Base-by-base conservation (phyloP, 1,284 basidiomycete species). In the Trametes versicolor region DNA sequence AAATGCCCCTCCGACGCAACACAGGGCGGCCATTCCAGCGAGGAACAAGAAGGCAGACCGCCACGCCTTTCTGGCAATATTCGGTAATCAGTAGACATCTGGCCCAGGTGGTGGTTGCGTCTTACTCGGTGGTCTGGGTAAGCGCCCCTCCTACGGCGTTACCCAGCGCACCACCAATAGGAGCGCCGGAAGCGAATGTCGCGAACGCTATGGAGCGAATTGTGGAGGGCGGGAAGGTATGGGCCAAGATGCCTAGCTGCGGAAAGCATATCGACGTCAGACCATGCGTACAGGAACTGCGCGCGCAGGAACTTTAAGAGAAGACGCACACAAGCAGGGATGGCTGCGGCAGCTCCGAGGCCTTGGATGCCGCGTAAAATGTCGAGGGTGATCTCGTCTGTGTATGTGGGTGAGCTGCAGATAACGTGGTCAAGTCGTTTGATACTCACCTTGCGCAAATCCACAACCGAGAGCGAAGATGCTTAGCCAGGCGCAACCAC, bases 241-340 rank as follows among this genome's bases (percentile, higher is more conserved):
- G 84, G 0, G 93, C 93, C 23, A 95, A 83, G 61, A 93, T 93
- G 1, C 94, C 93, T n/a, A 94, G 80, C 88, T 92, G 41, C 36
- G 17, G 12, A 29, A 12, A 15, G n/a, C 45, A 47, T 51, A 41
- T 39, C 23, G 19, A 7, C 23, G 45, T 47, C 43, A n/a, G n/a
- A n/a, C n/a, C n/a, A n/a, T n/a, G n/a, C n/a, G 39, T 41, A 13
- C 39, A 19, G 2, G 39, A 12, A 12, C 10, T 23, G 45, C 9
- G 45, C 21, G 21, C 19, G 2, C 19, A 47, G 3, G 29, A 32
- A 8, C 29, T 3, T 32, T 8, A 32, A 32, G 8, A 8, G 29
- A 23, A 39, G 17, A 81, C 87, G 70, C 67, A 92, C 90, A 23
- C 87, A 83, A n/a, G 92, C 85, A 5, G 92, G 92, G 15, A 92